A percentile compares a stretch with the other conserved stretches of the same genome.
Conservation (phyloP, 2,329 filamentous ascomycete species). For the Salinomyces thailandicus region DNA sequence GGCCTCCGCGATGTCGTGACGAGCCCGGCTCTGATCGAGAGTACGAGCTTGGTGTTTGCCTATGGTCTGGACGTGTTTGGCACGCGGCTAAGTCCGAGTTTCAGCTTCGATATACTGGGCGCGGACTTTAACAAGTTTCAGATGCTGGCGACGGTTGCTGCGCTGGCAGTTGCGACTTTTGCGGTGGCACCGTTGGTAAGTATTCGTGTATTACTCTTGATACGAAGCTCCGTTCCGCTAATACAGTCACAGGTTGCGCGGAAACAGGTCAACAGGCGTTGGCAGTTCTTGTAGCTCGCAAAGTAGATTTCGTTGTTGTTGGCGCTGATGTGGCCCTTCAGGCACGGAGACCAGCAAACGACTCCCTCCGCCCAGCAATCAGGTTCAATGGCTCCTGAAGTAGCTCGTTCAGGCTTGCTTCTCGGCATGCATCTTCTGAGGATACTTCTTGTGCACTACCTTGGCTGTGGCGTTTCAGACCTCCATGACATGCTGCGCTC, state of each 20-base stretch:
- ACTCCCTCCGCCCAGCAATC: too few species aligned
- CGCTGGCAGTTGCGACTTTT: conserved; percentile 64
- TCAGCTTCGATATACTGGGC: conserved; percentile 82
- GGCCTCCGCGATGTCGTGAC: conserved; percentile 65
- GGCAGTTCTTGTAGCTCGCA: conserved; percentile 34
- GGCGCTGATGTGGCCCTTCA: too few species aligned
- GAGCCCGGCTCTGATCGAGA: conserved; percentile 72
- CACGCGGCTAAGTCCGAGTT: conserved; percentile 74
- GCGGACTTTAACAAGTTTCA: conserved; percentile 89
- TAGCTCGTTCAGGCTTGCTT: too few species aligned
- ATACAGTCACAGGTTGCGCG: conserved; percentile 41
- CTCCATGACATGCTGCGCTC: too few species aligned
- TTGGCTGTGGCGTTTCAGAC: too few species aligned
- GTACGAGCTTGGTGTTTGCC: conserved; percentile 79
- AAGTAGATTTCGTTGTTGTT: not conserved
- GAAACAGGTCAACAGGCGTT: conserved; percentile 58
- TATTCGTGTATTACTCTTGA: not conserved
- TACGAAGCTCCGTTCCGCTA: not conserved
- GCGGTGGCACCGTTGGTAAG: conserved; percentile 75
- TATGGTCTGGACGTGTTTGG: conserved; percentile 85
- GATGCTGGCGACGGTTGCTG: conserved; percentile 72
- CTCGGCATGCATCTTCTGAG: too few species aligned
- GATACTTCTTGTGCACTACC: too few species aligned
- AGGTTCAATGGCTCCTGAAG: too few species aligned
- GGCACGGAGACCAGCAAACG: too few species aligned